Evolutionary conservation across 805 yeast species (phyloP).

Genomic region (Monosporozyma yasuniensis): DNA sequence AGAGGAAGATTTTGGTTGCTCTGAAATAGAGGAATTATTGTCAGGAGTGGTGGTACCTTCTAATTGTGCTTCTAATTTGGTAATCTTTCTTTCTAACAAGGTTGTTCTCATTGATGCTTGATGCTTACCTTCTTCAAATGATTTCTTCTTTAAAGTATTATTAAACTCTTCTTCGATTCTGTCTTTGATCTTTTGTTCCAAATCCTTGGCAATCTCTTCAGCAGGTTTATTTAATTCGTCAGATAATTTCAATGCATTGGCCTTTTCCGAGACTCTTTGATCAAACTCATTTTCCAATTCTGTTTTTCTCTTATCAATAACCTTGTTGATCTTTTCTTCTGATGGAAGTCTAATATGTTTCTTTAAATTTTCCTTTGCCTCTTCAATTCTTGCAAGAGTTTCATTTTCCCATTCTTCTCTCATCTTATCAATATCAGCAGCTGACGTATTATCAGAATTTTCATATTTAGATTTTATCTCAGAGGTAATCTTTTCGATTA

Average conservation of each 20-base stretch:
- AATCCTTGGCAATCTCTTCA: slow-evolving; percentile 4
- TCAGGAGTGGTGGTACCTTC: neutral
- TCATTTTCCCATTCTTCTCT: slow-evolving; percentile 30
- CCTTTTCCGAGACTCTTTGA: slow-evolving; percentile 12
- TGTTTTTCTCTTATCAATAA: slow-evolving; percentile 35
- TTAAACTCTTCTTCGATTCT: slow-evolving; percentile 14
- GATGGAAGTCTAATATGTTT: slow-evolving; percentile 40
- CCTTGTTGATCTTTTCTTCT: slow-evolving; percentile 52
- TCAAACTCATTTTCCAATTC: slow-evolving; percentile 21
- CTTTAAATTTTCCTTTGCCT: slow-evolving; percentile 38
- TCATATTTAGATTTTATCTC: neutral
- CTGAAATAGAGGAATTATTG: neutral
- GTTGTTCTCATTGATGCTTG: slow-evolving; percentile 27
- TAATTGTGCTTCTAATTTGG: slow-evolving; percentile 22
- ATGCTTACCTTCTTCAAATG: slow-evolving; percentile 29
- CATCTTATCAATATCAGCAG: slow-evolving; percentile 12
- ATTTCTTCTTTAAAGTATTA: slow-evolving; percentile 16
- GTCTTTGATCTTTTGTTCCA: slow-evolving; percentile 15
- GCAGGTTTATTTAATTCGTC: slow-evolving; percentile 6
- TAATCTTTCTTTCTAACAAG: slow-evolving; percentile 22
- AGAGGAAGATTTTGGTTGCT: neutral
- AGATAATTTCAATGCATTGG: slow-evolving; percentile 4
- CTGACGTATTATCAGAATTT: neutral
- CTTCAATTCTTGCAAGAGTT: slow-evolving; percentile 27
- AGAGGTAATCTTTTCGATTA: neutral